Evolutionary conservation across 2,329 filamentous ascomycete species (phyloP).

Genomic region (Cryoendolithus antarcticus): DNA sequence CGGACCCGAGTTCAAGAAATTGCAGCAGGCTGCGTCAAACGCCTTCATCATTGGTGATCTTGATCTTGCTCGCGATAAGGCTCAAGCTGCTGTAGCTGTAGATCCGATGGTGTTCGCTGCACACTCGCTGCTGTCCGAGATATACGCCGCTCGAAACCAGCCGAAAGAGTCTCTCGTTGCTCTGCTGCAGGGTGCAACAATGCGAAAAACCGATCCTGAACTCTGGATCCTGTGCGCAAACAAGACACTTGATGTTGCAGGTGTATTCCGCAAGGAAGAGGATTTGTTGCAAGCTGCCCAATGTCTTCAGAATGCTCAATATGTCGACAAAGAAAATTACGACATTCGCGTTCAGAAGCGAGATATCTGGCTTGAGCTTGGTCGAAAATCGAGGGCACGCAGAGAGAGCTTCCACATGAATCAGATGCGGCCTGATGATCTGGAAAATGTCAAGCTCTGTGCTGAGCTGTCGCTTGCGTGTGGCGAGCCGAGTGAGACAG

Average conservation of each 20-base stretch:
- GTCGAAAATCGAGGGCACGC: conserved; percentile 34
- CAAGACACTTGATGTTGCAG: conserved; percentile 38
- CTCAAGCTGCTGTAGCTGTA: conserved; percentile 38
- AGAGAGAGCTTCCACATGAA: conserved; percentile 44
- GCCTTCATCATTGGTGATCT: conserved; percentile 53
- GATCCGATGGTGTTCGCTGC: conserved; percentile 53
- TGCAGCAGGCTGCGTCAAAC: conserved; percentile 54
- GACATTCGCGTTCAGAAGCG: conserved; percentile 43
- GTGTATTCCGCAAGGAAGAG: conserved; percentile 27
- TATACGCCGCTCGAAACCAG: conserved; percentile 43
- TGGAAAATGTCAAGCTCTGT: conserved; percentile 41
- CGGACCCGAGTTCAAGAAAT: conserved; percentile 56
- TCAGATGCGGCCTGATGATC: conserved; percentile 41
- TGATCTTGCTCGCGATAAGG: conserved; percentile 42
- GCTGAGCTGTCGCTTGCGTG: conserved; percentile 37
- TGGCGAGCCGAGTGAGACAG: conserved; percentile 14
- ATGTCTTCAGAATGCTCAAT: conserved; percentile 41
- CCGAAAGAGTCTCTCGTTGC: conserved; percentile 44
- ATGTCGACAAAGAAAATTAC: conserved; percentile 30
- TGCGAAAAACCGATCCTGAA: conserved; percentile 42
- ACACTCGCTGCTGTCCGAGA: conserved; percentile 48
- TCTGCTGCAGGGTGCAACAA: conserved; percentile 43
- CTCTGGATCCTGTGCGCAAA: conserved; percentile 47
- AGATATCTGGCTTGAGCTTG: conserved; percentile 40
- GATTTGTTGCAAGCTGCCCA: conserved; percentile 38